phyloP scores from a whole-genome alignment of 2,329 filamentous ascomycete species.

The Ilyonectria robusta region DNA sequence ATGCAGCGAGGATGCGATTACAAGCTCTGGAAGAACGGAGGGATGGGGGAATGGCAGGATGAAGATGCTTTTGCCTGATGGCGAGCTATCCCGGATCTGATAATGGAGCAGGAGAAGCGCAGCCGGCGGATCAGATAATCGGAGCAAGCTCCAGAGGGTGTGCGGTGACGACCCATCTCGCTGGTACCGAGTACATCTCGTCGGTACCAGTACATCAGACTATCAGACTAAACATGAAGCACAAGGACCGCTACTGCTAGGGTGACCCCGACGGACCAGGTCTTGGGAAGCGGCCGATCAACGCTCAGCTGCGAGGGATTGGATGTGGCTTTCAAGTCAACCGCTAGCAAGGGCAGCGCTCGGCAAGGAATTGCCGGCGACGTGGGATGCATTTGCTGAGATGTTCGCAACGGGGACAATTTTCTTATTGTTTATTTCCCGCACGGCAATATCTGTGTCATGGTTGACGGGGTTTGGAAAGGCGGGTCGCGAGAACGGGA shows the following conservation, averaged over 20 bases:
- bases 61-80: not conserved
- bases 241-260: not conserved
- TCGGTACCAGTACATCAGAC: conserved; percentile 1
- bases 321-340: conserved; percentile 38
- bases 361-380: conserved; percentile 47
- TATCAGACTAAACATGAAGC: not conserved
- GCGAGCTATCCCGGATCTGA: conserved; percentile 27
- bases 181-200: not conserved
- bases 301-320: conserved; percentile 25
- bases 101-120: conserved; percentile 24
- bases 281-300: conserved; percentile 13
- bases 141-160: not conserved
- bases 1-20: not conserved
- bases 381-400: conserved; percentile 32
- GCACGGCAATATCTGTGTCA: not conserved
- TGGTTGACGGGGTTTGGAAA: not conserved
- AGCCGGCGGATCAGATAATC: conserved; percentile 34
- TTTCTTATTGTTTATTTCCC: conserved; percentile 23
- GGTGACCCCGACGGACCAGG: not conserved
- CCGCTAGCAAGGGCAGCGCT: conserved; percentile 32
- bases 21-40: conserved; percentile 2
- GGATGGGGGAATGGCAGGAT: not conserved
- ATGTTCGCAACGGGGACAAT: conserved; percentile 9
- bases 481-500: not conserved
- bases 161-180: not conserved